These are phyloP conservation scores for Colletotrichum lentis DNA, from an alignment of 2,329 filamentous ascomycete species.

Conservation along the genomic window DNA sequence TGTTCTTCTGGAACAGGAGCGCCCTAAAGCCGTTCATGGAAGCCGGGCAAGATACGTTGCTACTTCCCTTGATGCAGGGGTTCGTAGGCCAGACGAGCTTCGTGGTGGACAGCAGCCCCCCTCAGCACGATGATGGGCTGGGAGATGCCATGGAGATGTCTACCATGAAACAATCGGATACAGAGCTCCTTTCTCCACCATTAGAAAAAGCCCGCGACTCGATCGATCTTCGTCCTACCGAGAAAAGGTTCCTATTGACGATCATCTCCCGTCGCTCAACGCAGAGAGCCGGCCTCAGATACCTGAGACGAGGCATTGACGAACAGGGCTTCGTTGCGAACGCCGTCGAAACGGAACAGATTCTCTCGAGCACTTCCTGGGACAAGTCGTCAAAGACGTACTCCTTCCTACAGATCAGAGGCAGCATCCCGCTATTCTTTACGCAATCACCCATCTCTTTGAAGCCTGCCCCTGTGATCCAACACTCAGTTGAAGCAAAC, in stretches of 20 bases:
- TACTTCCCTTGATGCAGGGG: slow-evolving; percentile 88
- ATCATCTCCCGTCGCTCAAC: slow-evolving; percentile 89
- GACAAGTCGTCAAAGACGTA: slow-evolving; percentile 69
- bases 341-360: slow-evolving; percentile 92
- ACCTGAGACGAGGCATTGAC: slow-evolving; percentile 88
- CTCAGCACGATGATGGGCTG: slow-evolving; percentile 58
- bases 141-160: slow-evolving; percentile 58
- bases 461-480: slow-evolving; percentile 83
- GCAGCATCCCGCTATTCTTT: slow-evolving; percentile 94
- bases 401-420: slow-evolving; percentile 87
- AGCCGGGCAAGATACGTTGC: slow-evolving; percentile 73
- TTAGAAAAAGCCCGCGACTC: slow-evolving; percentile 43
- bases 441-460: slow-evolving; percentile 93
- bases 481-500: slow-evolving; percentile 83
- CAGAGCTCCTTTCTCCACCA: slow-evolving; percentile 42
- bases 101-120: slow-evolving; percentile 70
- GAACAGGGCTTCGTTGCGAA: slow-evolving; percentile 91
- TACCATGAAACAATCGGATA: slow-evolving; percentile 48
- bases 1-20: slow-evolving; percentile 92
- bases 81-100: slow-evolving; percentile 91
- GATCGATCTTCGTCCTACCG: slow-evolving; percentile 56
- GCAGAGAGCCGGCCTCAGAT: slow-evolving; percentile 86
- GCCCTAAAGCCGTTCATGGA: slow-evolving; percentile 78
- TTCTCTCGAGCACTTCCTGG: slow-evolving; percentile 78
- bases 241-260: slow-evolving; percentile 78